Base-by-base conservation (phyloP, 2,329 filamentous ascomycete genomes). In the Colletotrichum truncatum region DNA sequence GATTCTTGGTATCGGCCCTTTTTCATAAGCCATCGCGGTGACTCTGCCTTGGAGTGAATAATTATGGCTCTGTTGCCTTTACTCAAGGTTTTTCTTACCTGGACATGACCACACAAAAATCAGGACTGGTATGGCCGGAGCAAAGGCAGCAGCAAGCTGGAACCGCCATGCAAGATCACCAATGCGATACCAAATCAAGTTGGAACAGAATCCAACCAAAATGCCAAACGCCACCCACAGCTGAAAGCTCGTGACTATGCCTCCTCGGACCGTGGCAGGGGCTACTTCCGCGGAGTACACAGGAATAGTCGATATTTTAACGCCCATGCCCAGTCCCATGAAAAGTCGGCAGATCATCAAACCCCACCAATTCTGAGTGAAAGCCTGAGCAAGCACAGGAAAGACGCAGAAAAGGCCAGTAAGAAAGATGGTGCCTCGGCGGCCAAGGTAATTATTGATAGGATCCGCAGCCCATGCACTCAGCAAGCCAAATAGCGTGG, bases 221-320 rank as follows among this genome's bases (percentile, higher is more conserved):
- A 83, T 83, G 53, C 81, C 80, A 64, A 89, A 86, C 0, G 85
- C 84, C 4, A 85, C 88, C 86, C 88, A 91, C 54, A 85, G 91
- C 92, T 95, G 68, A 88, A 90, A 69, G 2, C 73, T 76, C 91
- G 95, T 95, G 67, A 94, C 92, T 5, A 96, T 80, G n/a, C 90
- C 91, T 68, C 91, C 91, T 71, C 91, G 85, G 55, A 93, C 88
- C 4, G 82, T 75, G 3, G 91, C 88, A 0, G 91, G 91, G 0
- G 89, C 84, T 45, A 87, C 91, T 74, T 94, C 91, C 1, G 91
- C 91, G 1, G 90, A 89, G 70, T 92, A 94, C 21, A 94, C 88
- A 0, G 92, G 92, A 0, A 90, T 87, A 0, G 84, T 87, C 0
- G 85, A 85, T 9, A 86, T 85, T 72, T 91, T 91, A n/a, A 87